These are phyloP conservation scores for Fusarium denticulatum DNA, from an alignment of 2,329 filamentous ascomycete species.

Conservation along the genomic window DNA sequence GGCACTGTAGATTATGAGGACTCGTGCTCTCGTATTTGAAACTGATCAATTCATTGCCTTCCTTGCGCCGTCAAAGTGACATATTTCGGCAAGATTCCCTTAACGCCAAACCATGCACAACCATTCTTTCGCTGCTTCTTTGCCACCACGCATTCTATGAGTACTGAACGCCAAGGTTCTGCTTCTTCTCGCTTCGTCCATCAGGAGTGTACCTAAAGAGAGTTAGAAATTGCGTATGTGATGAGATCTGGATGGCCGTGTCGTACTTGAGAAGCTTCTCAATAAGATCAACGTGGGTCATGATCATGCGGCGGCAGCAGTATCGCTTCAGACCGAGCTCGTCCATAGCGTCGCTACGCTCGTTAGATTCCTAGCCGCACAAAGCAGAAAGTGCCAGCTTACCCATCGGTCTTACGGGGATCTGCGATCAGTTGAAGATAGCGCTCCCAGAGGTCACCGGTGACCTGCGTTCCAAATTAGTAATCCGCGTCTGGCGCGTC, in stretches of 20 bases:
- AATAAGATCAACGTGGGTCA: slow-evolving; percentile 98
- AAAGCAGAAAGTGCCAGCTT: slow-evolving; percentile 45
- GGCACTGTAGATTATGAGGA: slow-evolving; percentile 20
- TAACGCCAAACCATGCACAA: slow-evolving; percentile 49
- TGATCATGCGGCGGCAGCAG: slow-evolving; percentile 99
- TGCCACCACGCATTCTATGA: slow-evolving; percentile 36
- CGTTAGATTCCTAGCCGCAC: slow-evolving; percentile 38
- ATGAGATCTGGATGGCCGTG: neutral
- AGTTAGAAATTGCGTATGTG: slow-evolving; percentile 14
- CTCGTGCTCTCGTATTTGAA: slow-evolving; percentile 19
- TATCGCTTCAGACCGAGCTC: slow-evolving; percentile 92
- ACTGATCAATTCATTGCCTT: slow-evolving; percentile 37
- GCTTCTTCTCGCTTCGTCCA: slow-evolving; percentile 71
- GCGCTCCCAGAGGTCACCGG: slow-evolving; percentile 96
- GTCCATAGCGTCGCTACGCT: slow-evolving; percentile 88
- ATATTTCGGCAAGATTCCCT: slow-evolving; percentile 41
- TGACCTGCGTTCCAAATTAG: slow-evolving; percentile 71
- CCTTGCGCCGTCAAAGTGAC: slow-evolving; percentile 44
- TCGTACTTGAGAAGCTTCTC: slow-evolving; percentile 95
- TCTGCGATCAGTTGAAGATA: slow-evolving; percentile 91
- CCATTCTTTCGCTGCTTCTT: slow-evolving; percentile 20
- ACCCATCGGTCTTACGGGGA: slow-evolving; percentile 76
- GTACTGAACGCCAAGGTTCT: slow-evolving; percentile 49
- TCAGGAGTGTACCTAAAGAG: slow-evolving; percentile 67
- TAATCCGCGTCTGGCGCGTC: slow-evolving; percentile 15